Evolutionary conservation across 352 stramenopile genomes (phyloP).

Genomic region (Phytophthora europaea): DNA sequence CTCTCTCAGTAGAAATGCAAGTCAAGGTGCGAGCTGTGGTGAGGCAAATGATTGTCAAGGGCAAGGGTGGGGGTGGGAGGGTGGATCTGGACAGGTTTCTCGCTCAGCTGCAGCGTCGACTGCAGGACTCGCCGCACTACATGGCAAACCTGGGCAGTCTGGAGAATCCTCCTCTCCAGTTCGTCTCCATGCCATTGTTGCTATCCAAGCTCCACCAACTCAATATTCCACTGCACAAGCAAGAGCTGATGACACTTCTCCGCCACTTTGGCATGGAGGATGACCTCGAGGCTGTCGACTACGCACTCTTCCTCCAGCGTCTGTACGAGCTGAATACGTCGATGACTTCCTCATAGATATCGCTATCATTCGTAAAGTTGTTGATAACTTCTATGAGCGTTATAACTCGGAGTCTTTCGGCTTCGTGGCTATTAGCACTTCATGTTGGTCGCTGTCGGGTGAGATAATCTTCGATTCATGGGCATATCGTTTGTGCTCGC

Average conservation of each 20-base stretch:
- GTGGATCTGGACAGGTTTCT: conserved; percentile 68
- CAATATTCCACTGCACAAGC: conserved; percentile 49
- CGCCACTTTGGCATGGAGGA: conserved; percentile 67
- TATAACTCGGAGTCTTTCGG: not conserved
- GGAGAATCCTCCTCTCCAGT: conserved; percentile 5
- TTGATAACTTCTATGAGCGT: not conserved
- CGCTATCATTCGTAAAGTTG: not conserved
- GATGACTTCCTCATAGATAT: not conserved
- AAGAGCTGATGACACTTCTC: conserved; percentile 47
- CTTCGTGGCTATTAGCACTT: not conserved
- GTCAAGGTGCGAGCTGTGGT: conserved; percentile 45
- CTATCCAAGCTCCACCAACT: conserved; percentile 58
- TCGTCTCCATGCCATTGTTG: conserved; percentile 41
- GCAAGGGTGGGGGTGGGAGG: conserved; percentile 54
- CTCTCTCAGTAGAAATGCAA: conserved; percentile 45
- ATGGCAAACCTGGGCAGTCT: not conserved
- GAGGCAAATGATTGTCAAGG: conserved; percentile 53
- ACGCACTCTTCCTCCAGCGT: conserved; percentile 49
- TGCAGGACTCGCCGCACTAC: conserved; percentile 41
- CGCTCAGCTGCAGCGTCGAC: conserved; percentile 37
- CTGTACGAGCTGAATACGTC: conserved; percentile 46
- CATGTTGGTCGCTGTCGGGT: not conserved
- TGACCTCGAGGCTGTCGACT: conserved; percentile 47
- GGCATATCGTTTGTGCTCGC: conserved; percentile 64
- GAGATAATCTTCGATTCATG: conserved; percentile 43